phyloP scores from a whole-genome alignment of 495 filamentous ascomycete genomes.

The Paragyromitra xinjiangensis region DNA sequence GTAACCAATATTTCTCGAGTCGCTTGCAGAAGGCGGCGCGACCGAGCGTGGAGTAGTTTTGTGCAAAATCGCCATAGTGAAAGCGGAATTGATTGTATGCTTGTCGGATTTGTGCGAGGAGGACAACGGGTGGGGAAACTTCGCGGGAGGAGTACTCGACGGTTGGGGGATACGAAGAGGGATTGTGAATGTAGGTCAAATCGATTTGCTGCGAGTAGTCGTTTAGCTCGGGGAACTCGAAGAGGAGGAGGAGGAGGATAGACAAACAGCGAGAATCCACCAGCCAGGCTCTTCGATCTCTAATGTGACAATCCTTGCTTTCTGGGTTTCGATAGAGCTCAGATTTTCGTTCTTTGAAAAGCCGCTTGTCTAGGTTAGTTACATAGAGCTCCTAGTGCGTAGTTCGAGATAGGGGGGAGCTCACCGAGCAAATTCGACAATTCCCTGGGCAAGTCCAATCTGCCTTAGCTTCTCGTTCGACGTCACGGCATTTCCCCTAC shows the following conservation, averaged over 20 bases:
- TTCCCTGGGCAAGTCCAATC: slow-evolving; percentile 96
- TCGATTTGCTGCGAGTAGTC: slow-evolving; percentile 49
- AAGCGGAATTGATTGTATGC: slow-evolving; percentile 87
- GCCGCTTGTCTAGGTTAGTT: slow-evolving; percentile 62
- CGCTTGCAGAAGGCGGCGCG: slow-evolving; percentile 68
- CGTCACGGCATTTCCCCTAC: slow-evolving; percentile 59
- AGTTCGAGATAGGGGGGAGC: slow-evolving; percentile 47
- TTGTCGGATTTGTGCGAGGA: slow-evolving; percentile 80
- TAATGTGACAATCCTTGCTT: slow-evolving; percentile 79
- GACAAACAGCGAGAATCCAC: slow-evolving; percentile 87
- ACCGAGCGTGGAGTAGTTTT: slow-evolving; percentile 64
- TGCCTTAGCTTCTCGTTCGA: slow-evolving; percentile 84
- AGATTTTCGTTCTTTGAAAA: slow-evolving; percentile 80
- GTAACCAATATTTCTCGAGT: slow-evolving; percentile 83
- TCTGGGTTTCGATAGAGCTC: slow-evolving; percentile 90
- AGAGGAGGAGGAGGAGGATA: slow-evolving; percentile 66
- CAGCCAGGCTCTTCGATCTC: slow-evolving; percentile 84
- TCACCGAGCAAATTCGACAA: slow-evolving; percentile 88
- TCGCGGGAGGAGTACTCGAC: slow-evolving; percentile 87
- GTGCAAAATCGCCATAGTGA: slow-evolving; percentile 72
- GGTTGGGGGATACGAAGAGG: slow-evolving; percentile 56
- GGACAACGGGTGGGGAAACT: slow-evolving; percentile 79
- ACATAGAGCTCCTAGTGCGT: slow-evolving; percentile 17
- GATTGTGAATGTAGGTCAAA: slow-evolving; percentile 57
- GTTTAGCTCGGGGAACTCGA: slow-evolving; percentile 28